Evolutionary conservation across 2,329 filamentous ascomycete genomes (phyloP).

Genomic region (Verticillium dahliae): DNA sequence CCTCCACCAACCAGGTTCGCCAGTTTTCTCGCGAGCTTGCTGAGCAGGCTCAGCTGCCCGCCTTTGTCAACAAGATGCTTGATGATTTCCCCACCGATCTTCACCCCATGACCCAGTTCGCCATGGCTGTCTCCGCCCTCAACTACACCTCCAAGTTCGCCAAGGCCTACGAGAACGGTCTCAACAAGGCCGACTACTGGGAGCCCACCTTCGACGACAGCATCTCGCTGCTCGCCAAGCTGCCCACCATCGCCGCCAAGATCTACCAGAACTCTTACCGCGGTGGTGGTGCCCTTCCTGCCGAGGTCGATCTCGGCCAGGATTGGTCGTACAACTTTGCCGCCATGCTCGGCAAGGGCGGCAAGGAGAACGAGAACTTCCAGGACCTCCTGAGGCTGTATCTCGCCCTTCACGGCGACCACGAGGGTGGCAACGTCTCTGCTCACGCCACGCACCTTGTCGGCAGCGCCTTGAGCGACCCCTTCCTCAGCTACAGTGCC

Average conservation of each 20-base stretch:
- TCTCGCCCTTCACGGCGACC: conserved; percentile 92
- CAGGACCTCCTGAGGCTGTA: conserved; percentile 92
- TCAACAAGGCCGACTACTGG: conserved; percentile 98
- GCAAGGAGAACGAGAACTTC: conserved; percentile 84
- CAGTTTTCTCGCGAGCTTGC: conserved; percentile 79
- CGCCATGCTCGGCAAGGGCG: conserved; percentile 86
- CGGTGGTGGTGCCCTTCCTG: conserved; percentile 65
- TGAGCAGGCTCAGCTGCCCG: conserved; percentile 74
- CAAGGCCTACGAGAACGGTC: conserved; percentile 81
- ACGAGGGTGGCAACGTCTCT: conserved; percentile 96
- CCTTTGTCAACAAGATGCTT: conserved; percentile 80
- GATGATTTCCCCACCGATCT: conserved; percentile 83
- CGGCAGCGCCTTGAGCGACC: conserved; percentile 87
- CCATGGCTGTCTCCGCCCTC: conserved; percentile 89
- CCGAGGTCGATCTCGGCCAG: conserved; percentile 72
- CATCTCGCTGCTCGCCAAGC: conserved; percentile 89
- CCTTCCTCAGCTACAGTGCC: conserved; percentile 92
- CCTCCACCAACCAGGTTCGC: conserved; percentile 74
- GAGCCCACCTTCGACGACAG: conserved; percentile 95
- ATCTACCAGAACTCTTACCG: conserved; percentile 92
- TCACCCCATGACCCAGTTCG: conserved; percentile 98
- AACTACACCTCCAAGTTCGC: conserved; percentile 94
- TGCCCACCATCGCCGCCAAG: conserved; percentile 92
- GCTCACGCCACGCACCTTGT: conserved; percentile 94
- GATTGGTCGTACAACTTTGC: conserved; percentile 99